Evolutionary conservation across 1,284 basidiomycete genomes (phyloP).

Genomic region (Ceratorhiza oryzae-sativae): DNA sequence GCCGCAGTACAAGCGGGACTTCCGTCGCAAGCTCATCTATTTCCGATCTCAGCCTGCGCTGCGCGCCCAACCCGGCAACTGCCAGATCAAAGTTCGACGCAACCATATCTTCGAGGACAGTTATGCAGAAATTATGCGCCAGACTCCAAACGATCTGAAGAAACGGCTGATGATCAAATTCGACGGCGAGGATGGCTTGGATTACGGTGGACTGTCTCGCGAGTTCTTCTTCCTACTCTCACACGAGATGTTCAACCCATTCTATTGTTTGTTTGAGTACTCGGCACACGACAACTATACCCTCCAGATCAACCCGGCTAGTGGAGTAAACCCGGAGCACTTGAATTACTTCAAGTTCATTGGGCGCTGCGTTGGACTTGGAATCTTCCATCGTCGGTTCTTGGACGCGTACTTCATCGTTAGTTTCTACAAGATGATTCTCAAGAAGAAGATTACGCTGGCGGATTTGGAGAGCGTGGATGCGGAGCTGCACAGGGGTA

Average conservation of each 20-base stretch:
- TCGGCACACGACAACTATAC: conserved; percentile 99
- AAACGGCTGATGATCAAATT: conserved; percentile 98
- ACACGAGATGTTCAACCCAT: conserved; percentile 99
- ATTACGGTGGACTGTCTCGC: conserved; percentile 97
- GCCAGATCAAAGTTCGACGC: conserved; percentile 94
- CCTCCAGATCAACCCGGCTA: conserved; percentile 96
- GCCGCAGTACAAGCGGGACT: conserved; percentile 99
- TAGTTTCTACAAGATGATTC: conserved; percentile 99
- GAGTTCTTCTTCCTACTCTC: conserved; percentile 99
- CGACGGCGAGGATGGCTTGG: conserved; percentile 96
- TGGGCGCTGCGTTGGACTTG: conserved; percentile 90
- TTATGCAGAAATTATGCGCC: conserved; percentile 94
- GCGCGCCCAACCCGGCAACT: conserved; percentile 88
- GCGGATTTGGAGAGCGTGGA: conserved; percentile 92
- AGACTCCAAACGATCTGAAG: conserved; percentile 94
- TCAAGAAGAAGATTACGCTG: conserved; percentile 84
- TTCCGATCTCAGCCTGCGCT: conserved; percentile 96
- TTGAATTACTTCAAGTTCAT: conserved; percentile 99
- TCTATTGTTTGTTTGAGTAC: conserved; percentile 99
- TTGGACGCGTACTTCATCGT: conserved; percentile 99
- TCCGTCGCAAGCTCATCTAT: conserved; percentile 97
- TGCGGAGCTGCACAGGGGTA: conserved; percentile 86
- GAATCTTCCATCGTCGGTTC: conserved; percentile 98
- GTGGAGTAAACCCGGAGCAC: conserved; percentile 98
- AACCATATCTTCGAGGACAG: conserved; percentile 96